These are phyloP conservation scores for Ganoderma sinense DNA, from an alignment of 1,284 basidiomycete species.

Conservation along the genomic window DNA sequence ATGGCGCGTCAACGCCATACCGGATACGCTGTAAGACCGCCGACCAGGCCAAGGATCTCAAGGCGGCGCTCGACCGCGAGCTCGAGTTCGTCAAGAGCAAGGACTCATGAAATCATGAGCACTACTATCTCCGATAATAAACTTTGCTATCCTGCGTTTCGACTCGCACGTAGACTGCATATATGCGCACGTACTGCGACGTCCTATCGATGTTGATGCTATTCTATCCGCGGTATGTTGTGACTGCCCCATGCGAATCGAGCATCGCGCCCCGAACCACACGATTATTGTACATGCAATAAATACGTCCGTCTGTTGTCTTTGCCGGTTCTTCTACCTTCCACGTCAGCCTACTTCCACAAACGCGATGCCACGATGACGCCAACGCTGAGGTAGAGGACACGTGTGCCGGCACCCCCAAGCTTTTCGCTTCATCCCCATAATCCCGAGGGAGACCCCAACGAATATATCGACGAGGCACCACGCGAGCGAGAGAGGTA, in stretches of 20 bases:
- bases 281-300: conserved; percentile 21
- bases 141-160: not conserved
- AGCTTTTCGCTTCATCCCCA: not conserved
- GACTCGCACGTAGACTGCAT: conserved; percentile 3
- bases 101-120: conserved; percentile 22
- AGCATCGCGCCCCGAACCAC: not conserved
- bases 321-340: not conserved
- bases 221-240: conserved; percentile 6
- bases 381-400: not conserved
- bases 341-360: not conserved
- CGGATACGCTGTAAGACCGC: conserved; percentile 70
- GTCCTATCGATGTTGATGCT: not conserved
- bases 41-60: conserved; percentile 64
- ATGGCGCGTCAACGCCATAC: conserved; percentile 65
- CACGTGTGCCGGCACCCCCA: not conserved
- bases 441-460: not conserved
- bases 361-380: not conserved
- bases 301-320: conserved; percentile 23
- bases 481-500: not conserved
- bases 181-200: not conserved
- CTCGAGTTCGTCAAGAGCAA: conserved; percentile 47
- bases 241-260: not conserved
- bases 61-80: conserved; percentile 70
- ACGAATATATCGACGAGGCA: not conserved
- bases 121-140: no score